phyloP scores from a whole-genome alignment of 2,329 filamentous ascomycete genomes.

The Aspergillus ustus region DNA sequence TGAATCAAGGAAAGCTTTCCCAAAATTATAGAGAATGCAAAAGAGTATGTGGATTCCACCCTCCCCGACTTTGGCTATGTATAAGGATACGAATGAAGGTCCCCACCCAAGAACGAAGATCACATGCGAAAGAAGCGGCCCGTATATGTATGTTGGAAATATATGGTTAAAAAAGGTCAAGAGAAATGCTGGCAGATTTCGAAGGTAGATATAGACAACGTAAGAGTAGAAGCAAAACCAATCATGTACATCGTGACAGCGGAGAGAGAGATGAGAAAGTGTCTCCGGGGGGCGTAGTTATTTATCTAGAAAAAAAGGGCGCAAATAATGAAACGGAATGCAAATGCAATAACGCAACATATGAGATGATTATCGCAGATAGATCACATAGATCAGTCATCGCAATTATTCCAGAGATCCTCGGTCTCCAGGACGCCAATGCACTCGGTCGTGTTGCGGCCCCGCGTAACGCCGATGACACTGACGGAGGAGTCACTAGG shows the following conservation, averaged over 20 bases:
- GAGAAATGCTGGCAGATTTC: neutral
- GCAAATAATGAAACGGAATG: neutral
- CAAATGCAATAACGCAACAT: neutral
- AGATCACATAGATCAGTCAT: constrained; percentile 9
- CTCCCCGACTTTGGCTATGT: too few species aligned
- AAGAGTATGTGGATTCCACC: too few species aligned
- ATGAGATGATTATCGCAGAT: neutral
- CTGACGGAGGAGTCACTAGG: constrained; percentile 18
- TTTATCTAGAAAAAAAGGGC: neutral
- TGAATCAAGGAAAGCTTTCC: neutral
- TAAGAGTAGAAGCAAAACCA: constrained; percentile 6
- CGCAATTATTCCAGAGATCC: constrained; percentile 32
- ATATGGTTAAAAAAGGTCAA: neutral
- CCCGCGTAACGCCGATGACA: constrained; percentile 39
- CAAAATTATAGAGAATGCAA: too few species aligned
- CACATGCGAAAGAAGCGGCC: too few species aligned
- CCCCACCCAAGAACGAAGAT: neutral
- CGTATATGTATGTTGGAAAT: neutral
- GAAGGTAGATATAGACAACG: neutral
- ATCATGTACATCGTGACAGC: constrained; percentile 23
- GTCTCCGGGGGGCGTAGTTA: neutral
- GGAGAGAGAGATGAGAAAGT: neutral
- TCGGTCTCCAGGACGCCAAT: constrained; percentile 40
- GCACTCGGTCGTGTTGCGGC: constrained; percentile 27
- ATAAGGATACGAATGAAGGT: too few species aligned